Evolutionary conservation across 352 stramenopile species (phyloP), one percentile per base, ranked within the genome.

Genomic region (Bremia lactucae): DNA sequence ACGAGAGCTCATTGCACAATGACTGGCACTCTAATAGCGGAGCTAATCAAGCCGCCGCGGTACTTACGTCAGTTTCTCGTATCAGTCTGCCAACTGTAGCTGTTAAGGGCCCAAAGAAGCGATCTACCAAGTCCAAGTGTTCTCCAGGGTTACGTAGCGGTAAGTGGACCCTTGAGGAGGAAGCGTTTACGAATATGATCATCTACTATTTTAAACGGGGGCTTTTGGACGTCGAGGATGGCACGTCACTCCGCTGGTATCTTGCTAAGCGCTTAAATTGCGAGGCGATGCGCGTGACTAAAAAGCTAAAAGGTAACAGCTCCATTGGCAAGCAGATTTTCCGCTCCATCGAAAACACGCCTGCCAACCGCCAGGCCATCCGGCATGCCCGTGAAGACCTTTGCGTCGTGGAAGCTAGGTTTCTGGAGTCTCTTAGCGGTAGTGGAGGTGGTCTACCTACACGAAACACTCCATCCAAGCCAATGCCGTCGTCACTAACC

Each of bases 311-410:
- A 49, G 77, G 77, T 41, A 87, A 90, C 50, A 87, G 70, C 53
- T 90, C 76, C 24, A 89, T 92, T 53, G 80, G 80, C 16, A 93
- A 93, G 44, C 77, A 93, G 55, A 87, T 93, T 41, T 93, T 90
- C 46, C 75, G 80, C 20, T 62, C 75, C 37, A 66, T 88, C 3
- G 79, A 87, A 40, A 66, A 72, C 53, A 82, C 59, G 7, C 54
- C 65, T 1, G 62, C 75, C 25, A 89, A 80, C 34, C 62, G 60
- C 7, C 42, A 55, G 11, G 65, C 68, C 10, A 87, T 89, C 42
- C 47, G 58, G 20, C 59, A 58, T 1, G 79, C 76, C 0, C 59
- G 53, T 26, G 51, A 73, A 21, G 74, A 89, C 25, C 46, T 92
- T 16, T 62, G 57, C 18, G 39, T 80, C 7, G 36, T 89, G 2